Evolutionary conservation across 169 alveolate species (phyloP), one percentile per base, ranked within the genome.

Genomic region (Eimeria necatrix): DNA sequence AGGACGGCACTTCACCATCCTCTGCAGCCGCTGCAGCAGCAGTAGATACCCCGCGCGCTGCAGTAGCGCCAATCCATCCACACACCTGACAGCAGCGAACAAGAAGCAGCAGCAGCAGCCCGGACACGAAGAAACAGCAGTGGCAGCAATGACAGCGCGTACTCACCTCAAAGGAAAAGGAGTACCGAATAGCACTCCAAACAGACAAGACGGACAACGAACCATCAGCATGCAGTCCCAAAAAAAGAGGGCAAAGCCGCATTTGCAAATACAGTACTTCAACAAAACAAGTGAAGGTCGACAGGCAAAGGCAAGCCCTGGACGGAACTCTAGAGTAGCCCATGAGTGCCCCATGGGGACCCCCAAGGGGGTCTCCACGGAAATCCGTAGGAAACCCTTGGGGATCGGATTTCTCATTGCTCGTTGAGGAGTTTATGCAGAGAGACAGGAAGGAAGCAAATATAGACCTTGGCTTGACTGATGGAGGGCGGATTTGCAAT

Each of bases 141-240:
- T 18, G 7, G 80, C 92, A 84, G 74, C 56, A 78, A 70, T 70
- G 56, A n/a, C 90, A 52, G 73, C 26, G n/a, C 5, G 51, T n/a
- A 48, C 56, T 49, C 86, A 92, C 95, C 74, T 80, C 90, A 51
- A 92, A 92, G 61, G 88, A 86, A 24, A 92, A 56, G 16, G 87
- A 46, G 95, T 71, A 80, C 64, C 32, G 41, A 87, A 92, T 81
- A 16, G 83, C 59, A 16, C 59, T 78, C 95, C 93, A 81, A 60
- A 92, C 6, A 20, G 93, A 61, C 73, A 78, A 22, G 52, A 92
- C 32, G 8, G 95, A 92, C 64, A 92, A 41, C 22, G 92, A 85
- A 4, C 95, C 95, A 60, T 92, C 76, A 60, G 73, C 78, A 48
- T 92, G 95, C 73, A 92, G 48, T 49, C 88, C 92, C 74, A 64